These are phyloP conservation scores for Vitis hybrid DNA, from an alignment of 177 flowering plant species.

Conservation along the genomic window DNA sequence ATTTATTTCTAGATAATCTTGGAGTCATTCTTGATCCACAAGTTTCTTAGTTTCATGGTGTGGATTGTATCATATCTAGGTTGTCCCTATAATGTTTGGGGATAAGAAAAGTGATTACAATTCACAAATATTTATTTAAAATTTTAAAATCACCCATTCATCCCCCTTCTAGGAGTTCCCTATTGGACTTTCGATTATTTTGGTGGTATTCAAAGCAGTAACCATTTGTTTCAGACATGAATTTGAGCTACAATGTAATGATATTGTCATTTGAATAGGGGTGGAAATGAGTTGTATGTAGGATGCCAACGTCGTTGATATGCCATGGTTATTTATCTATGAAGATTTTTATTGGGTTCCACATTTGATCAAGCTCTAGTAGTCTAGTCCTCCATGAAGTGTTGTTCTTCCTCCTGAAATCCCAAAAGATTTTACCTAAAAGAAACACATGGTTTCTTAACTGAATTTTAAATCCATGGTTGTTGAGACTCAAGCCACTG, in stretches of 20 bases:
- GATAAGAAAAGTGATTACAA: no score
- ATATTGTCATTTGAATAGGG: conserved; percentile 67
- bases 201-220: no score
- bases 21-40: no score
- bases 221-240: conserved; percentile 8
- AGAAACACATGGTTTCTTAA: conserved; percentile 74
- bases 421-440: conserved; percentile 80
- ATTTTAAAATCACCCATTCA: no score
- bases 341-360: conserved; percentile 67
- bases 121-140: no score
- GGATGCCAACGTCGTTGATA: conserved; percentile 65
- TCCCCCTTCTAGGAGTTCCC: no score
- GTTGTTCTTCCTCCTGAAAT: conserved; percentile 46
- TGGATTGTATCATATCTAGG: no score
- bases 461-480: conserved; percentile 51
- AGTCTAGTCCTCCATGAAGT: conserved; percentile 64
- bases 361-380: conserved; percentile 57
- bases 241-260: conserved; percentile 47
- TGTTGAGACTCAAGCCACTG: conserved; percentile 51
- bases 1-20: no score
- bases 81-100: no score
- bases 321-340: conserved; percentile 86
- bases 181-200: no score
- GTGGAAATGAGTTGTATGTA: conserved; percentile 78
- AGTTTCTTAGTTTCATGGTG: no score